These are phyloP conservation scores for Stagonosporopsis cucurbitacearum DNA, from an alignment of 2,329 filamentous ascomycete species.

Conservation along the genomic window DNA sequence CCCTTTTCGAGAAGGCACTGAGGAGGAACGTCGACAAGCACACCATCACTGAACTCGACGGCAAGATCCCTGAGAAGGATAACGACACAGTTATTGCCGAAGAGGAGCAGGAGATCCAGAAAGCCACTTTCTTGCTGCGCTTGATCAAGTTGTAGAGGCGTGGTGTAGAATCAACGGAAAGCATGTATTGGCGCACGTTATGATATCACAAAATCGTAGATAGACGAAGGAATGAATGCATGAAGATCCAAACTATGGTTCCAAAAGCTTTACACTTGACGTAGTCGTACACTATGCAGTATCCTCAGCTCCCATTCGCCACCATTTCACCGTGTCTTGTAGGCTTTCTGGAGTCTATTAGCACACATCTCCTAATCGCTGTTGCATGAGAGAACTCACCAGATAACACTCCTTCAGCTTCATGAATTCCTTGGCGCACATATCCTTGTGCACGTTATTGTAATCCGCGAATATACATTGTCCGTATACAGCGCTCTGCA, in stretches of 20 bases:
- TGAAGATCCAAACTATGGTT: constrained; percentile 11
- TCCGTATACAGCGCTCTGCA: constrained; percentile 81
- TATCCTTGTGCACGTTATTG: constrained; percentile 87
- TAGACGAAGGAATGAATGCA: constrained; percentile 24
- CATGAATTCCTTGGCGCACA: constrained; percentile 86
- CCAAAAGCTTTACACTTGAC: neutral
- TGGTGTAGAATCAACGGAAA: neutral
- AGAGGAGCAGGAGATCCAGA: constrained; percentile 86
- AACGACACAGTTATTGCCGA: constrained; percentile 71
- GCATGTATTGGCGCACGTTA: constrained; percentile 13
- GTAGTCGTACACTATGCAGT: neutral
- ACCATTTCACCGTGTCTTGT: constrained; percentile 38
- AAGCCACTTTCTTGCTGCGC: constrained; percentile 78
- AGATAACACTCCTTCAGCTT: constrained; percentile 85
- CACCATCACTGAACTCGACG: constrained; percentile 65
- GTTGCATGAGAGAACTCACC: constrained; percentile 58
- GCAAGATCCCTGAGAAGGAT: constrained; percentile 60
- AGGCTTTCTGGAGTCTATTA: constrained; percentile 31
- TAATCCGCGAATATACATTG: constrained; percentile 92
- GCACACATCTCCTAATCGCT: neutral
- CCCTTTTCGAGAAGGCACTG: constrained; percentile 76
- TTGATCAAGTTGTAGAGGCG: constrained; percentile 70
- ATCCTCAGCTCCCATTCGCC: neutral
- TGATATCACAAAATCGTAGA: constrained; percentile 24
- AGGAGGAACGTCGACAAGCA: constrained; percentile 78